Evolutionary conservation across 2,329 filamentous ascomycete species (phyloP), one percentile per base, ranked within the genome.

Genomic region (Metarhizium rileyi): DNA sequence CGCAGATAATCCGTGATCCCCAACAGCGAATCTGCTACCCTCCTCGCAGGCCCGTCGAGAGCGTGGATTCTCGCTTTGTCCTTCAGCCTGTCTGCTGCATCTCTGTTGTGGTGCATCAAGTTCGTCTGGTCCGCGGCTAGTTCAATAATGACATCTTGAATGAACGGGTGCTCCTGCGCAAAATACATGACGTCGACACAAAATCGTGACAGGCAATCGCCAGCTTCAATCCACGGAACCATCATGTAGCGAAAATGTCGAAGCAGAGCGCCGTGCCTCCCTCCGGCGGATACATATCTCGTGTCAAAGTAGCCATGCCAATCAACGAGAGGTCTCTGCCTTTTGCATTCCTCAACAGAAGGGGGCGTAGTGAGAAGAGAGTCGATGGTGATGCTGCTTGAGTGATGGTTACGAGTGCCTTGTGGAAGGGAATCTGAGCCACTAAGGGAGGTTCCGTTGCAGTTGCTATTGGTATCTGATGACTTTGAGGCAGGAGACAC

Each of bases 151-250:
- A 52, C 51, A 25, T 23, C 12, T 45, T 49, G 38, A 26, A 41
- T 23, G 7, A 35, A 22, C 6, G 50, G 43, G 12, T 23, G 20
- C 22, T 51, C 46, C 40, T 56, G 52, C 16, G 50, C 55, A 20
- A 56, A 48, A 27, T 45, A 47, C 55, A 58, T 57, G 9, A 53
- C 18, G n/a, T 52, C 51, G 2, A 52, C 50, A 18, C 51, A 53
- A 25, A 58, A 55, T 8, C 20, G 43, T 20, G 50, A 52, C 7
- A 36, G 35, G 4, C 53, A 42, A 23, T 56, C 52, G 20, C 53
- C 56, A 12, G 55, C 55, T 20, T 57, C 55, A 1, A 58, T 54
- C 56, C 55, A 58, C 9, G 55, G 56, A 2, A 50, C 55, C n/a
- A 54, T 54, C 22, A 52, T 52, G 41, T 58, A 58, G 27, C 49